Conservation (phyloP, 306 rosid genomes). For the Styphnolobium japonicum region DNA sequence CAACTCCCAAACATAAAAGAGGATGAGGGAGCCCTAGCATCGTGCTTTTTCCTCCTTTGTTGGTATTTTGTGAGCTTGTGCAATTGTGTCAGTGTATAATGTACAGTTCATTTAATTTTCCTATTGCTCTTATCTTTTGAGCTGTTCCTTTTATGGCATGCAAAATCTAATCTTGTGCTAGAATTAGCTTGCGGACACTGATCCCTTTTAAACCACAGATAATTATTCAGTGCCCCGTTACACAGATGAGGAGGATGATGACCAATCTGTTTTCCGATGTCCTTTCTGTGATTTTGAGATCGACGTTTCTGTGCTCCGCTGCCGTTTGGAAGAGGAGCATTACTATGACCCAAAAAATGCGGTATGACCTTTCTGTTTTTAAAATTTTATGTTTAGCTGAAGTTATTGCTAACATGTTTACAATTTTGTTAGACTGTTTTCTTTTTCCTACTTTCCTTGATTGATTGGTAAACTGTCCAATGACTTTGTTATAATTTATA, state of each 20-base stretch:
- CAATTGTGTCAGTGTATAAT: background rate
- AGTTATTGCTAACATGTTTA: background rate
- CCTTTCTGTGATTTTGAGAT: conserved; percentile 70
- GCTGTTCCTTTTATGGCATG: conserved; percentile 21
- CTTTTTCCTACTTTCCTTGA: background rate
- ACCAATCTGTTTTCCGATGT: conserved; percentile 48
- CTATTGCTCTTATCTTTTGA: conserved; percentile 11
- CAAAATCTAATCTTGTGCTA: conserved; percentile 3
- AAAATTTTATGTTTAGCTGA: background rate
- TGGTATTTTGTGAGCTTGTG: background rate
- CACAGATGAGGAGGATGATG: conserved; percentile 64
- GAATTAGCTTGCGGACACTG: conserved; percentile 1
- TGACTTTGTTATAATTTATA: background rate
- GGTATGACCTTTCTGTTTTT: conserved; percentile 41
- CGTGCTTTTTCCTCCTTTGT: conserved; percentile 7
- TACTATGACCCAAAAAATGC: conserved; percentile 54
- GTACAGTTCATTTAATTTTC: background rate
- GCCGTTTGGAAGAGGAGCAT: conserved; percentile 57
- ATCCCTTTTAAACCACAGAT: conserved; percentile 33
- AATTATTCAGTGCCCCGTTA: conserved; percentile 25
- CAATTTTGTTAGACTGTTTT: background rate
- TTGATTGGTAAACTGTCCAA: background rate
- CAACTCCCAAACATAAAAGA: background rate
- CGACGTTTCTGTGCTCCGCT: conserved; percentile 40
- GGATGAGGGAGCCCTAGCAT: background rate